These are phyloP conservation scores for Beauveria caledonica DNA, from an alignment of 2,329 filamentous ascomycete species.

Conservation along the genomic window DNA sequence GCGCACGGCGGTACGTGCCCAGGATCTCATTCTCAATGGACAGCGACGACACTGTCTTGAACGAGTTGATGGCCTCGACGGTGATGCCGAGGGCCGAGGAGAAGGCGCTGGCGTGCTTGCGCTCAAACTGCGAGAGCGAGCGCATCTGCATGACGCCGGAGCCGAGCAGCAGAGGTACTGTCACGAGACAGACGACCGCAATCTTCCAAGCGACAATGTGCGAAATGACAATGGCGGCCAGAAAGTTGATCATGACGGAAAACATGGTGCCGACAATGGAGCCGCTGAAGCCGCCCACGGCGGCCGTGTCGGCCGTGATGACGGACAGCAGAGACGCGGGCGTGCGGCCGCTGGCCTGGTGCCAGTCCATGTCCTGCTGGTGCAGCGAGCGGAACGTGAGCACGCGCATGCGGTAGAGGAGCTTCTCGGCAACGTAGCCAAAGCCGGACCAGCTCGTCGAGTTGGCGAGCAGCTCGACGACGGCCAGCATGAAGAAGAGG, in stretches of 20 bases:
- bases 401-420: constrained; percentile 55
- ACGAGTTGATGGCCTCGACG: constrained; percentile 57
- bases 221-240: constrained; percentile 59
- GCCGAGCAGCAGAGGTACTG: constrained; percentile 60
- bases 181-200: constrained; percentile 60
- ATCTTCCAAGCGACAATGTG: constrained; percentile 71
- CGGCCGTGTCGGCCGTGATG: constrained; percentile 61
- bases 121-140: constrained; percentile 53
- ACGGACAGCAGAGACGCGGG: constrained; percentile 55
- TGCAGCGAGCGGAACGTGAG: constrained; percentile 57
- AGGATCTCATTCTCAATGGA: constrained; percentile 45
- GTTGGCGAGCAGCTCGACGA: constrained; percentile 43
- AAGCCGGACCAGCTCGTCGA: constrained; percentile 46
- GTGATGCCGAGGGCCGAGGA: constrained; percentile 55
- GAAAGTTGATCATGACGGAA: constrained; percentile 58
- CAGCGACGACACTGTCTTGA: constrained; percentile 53
- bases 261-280: constrained; percentile 63
- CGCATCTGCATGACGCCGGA: constrained; percentile 62
- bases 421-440: constrained; percentile 47
- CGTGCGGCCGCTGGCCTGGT: constrained; percentile 55
- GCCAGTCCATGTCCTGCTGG: constrained; percentile 62
- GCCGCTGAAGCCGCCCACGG: constrained; percentile 60
- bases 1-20: constrained; percentile 42
- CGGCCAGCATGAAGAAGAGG: constrained; percentile 47
- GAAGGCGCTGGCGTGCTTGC: constrained; percentile 56